These are phyloP conservation scores for Malassezia yamatoensis DNA, from an alignment of 1,284 basidiomycete species.

Conservation along the genomic window DNA sequence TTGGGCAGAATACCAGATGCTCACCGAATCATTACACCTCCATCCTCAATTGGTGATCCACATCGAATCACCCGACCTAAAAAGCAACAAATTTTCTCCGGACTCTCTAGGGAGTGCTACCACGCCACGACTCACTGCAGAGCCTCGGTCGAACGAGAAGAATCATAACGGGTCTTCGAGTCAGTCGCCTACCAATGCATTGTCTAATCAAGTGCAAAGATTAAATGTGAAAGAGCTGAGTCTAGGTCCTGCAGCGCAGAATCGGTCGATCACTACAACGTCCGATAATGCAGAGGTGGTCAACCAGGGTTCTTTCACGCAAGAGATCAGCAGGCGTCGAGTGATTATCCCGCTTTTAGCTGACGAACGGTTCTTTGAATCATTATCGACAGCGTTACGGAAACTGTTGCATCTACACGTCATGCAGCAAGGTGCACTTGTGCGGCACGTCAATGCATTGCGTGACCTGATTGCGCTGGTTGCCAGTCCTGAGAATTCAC, in stretches of 20 bases:
- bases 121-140: neutral
- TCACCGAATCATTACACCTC: slow-evolving; percentile 5
- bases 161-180: neutral
- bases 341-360: slow-evolving; percentile 71
- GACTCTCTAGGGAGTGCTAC: neutral
- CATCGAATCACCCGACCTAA: slow-evolving; percentile 8
- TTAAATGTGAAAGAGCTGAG: neutral
- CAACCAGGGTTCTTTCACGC: neutral
- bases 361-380: slow-evolving; percentile 70
- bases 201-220: neutral
- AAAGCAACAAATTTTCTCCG: neutral
- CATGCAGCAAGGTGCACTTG: slow-evolving; percentile 59
- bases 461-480: slow-evolving; percentile 53
- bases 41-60: slow-evolving; percentile 8
- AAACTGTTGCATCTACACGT: slow-evolving; percentile 61
- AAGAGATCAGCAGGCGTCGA: neutral
- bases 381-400: slow-evolving; percentile 63
- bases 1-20: slow-evolving; percentile 48
- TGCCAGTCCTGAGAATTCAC: slow-evolving; percentile 39
- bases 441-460: slow-evolving; percentile 57
- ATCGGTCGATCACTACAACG: neutral
- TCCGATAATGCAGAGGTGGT: neutral
- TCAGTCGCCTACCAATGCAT: neutral
- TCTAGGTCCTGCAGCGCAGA: slow-evolving; percentile 7
- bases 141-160: neutral